Base-by-base conservation (phyloP, 345 rosid genomes). In the Gossypium turneri region DNA sequence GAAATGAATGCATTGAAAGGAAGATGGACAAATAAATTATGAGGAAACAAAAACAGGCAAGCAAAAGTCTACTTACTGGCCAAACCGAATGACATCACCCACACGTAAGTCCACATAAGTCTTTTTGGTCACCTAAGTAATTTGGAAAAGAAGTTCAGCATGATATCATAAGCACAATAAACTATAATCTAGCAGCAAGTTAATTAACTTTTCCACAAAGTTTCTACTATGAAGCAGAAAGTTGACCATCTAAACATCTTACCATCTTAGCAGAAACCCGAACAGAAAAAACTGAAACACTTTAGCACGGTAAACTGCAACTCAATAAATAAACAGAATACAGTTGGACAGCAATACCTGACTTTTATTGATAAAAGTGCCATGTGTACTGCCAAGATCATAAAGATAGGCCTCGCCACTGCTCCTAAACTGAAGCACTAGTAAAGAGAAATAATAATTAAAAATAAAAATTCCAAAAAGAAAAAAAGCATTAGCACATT, bases 1-100 rank as follows among this genome's bases (percentile, higher is more conserved):
- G 22, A 68, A 68, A 68, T 4, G 22, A 68, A 50, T 24, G 59
- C 10, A 34, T 70, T n/a, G 25, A 52, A 29, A 29, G 61, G 53
- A 51, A 70, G 48, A 17, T 29, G 22, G 57, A 58, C 44, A 70
- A 71, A 50, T 7, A 68, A 47, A 74, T 44, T 50, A 70, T 44
- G 2, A 74, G 13, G 73, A 75, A 52, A 2, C 47, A 44, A 75
- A 70, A 29, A 41, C 20, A 78, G 12, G 7, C 45, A 78, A 65
- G 67, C n/a, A 65, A 50, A 59, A 61, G 70, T 47, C 24, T 50
- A 87, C 97, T 84, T 80, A 90, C 98, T 85, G 85, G 85, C 99
- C 99, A 85, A 95, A 95, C 9, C 94, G 97, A 76, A 91, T 84
- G 77, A 93, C 92, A 84, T 90, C 98, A 75, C 99, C 98, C 76